These are phyloP conservation scores for Lachnellula cervina DNA, from an alignment of 2,329 filamentous ascomycete species.

Conservation along the genomic window DNA sequence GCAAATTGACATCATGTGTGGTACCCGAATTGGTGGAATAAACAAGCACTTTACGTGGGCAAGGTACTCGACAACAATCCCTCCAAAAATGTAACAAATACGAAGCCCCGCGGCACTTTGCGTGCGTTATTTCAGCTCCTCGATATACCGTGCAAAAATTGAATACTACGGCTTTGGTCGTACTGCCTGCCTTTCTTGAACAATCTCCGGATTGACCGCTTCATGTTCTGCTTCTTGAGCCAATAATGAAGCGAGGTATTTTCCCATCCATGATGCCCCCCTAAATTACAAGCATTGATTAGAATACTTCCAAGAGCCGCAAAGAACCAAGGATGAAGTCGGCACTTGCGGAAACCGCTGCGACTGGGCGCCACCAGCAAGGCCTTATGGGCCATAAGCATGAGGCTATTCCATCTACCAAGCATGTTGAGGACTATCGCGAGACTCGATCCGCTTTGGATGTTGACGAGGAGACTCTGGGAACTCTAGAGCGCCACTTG, in stretches of 20 bases:
- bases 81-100: not conserved
- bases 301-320: not conserved
- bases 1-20: slow-evolving; percentile 2
- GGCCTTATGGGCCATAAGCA: slow-evolving; percentile 16
- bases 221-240: not conserved
- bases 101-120: too few relatives aligned
- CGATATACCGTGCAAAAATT: not conserved
- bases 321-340: slow-evolving; percentile 8
- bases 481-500: slow-evolving; percentile 16
- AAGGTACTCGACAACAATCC: slow-evolving; percentile 3
- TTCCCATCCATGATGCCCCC: too few relatives aligned
- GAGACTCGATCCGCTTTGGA: slow-evolving; percentile 1
- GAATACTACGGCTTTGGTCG: not conserved
- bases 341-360: slow-evolving; percentile 4
- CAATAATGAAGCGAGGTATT: not conserved
- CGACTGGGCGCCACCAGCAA: not conserved
- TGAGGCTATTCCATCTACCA: slow-evolving; percentile 13
- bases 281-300: not conserved
- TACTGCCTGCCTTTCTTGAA: not conserved
- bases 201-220: not conserved
- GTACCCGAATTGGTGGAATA: not conserved
- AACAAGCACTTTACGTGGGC: slow-evolving; percentile 6
- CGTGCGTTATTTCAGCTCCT: not conserved
- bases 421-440: not conserved
- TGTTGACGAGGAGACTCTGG: slow-evolving; percentile 9